phyloP scores from a whole-genome alignment of 768 basidiomycete genomes.

The Asterophora parasitica region DNA sequence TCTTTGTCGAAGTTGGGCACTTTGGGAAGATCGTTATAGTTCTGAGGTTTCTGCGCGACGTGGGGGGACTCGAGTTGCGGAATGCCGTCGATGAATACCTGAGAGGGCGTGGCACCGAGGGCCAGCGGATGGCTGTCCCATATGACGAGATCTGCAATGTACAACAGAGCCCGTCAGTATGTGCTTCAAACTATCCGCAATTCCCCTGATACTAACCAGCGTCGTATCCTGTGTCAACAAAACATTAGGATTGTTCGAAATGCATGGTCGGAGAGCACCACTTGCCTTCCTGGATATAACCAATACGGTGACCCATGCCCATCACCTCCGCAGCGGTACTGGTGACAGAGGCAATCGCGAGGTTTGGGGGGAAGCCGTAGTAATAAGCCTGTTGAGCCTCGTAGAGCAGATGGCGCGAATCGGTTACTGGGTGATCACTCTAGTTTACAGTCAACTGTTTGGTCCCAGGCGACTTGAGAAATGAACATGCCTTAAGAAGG shows the following conservation, averaged over 20 bases:
- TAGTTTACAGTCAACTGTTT: constrained; percentile 19
- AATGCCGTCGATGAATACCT: constrained; percentile 90
- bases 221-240: constrained; percentile 54
- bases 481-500: constrained; percentile 59
- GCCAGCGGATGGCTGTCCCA: constrained; percentile 85
- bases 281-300: constrained; percentile 64
- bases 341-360: constrained; percentile 73
- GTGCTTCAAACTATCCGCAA: neutral
- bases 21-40: constrained; percentile 43
- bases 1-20: constrained; percentile 73
- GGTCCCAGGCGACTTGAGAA: neutral
- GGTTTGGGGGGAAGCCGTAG: constrained; percentile 67
- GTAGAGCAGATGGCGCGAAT: constrained; percentile 72
- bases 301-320: constrained; percentile 79
- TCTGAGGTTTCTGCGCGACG: constrained; percentile 44
- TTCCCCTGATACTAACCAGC: constrained; percentile 44
- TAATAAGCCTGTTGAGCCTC: constrained; percentile 85
- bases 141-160: constrained; percentile 59
- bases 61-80: constrained; percentile 54
- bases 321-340: constrained; percentile 65
- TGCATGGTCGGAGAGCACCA: neutral
- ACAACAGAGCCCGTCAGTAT: too few relatives aligned
- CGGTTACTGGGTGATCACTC: constrained; percentile 63
- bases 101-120: constrained; percentile 79
- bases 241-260: neutral